Evolutionary conservation across 2,329 filamentous ascomycete species (phyloP), one percentile per base, ranked within the genome.

Genomic region (Fusarium albosuccineum): DNA sequence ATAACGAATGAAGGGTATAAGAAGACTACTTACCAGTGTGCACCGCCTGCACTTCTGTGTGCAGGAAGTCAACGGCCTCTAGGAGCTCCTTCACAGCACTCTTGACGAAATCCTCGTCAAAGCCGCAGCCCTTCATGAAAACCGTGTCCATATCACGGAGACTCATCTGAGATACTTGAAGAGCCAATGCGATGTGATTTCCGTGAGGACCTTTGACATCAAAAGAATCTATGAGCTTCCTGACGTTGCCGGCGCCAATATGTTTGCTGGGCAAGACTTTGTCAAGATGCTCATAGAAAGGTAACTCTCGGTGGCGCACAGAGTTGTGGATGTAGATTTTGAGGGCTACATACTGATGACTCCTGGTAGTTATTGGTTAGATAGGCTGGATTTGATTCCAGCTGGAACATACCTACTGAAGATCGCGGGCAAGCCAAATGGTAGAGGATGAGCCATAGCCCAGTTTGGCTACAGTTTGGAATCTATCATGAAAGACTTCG

Each of bases 251-350:
- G 2, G 17, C 45, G 3, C 45, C 45, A 1, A 22, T 7, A 1
- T 49, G 45, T 2, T 49, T 49, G 16, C 45, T 49, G 13, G 30
- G 45, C 9, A 36, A 2, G 7, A 26, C 5, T 7, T 0, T 36
- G 30, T 36, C n/a, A 5, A 49, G 9, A 9, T 36, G 17, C 2
- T 26, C 11, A 17, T 36, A 49, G 9, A 49, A 49, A 6, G 45
- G 45, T 0, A 49, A 8, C 45, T 49, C 45, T 1, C 45, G 45
- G 1, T 49, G 30, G 3, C 36, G 7, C 1, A 27, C 13, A 2
- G 45, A 36, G 8, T 36, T 49, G 30, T 49, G 45, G 11, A 49
- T 27, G 45, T 36, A 49, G 5, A 49, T 17, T 34, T 49, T 49
- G 13, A 49, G 45, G 9, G 45, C 30, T 8, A 49, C 16, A 1